Evolutionary conservation across 1,284 basidiomycete genomes (phyloP), one percentile per base, ranked within the genome.

Genomic region (Malassezia japonica): DNA sequence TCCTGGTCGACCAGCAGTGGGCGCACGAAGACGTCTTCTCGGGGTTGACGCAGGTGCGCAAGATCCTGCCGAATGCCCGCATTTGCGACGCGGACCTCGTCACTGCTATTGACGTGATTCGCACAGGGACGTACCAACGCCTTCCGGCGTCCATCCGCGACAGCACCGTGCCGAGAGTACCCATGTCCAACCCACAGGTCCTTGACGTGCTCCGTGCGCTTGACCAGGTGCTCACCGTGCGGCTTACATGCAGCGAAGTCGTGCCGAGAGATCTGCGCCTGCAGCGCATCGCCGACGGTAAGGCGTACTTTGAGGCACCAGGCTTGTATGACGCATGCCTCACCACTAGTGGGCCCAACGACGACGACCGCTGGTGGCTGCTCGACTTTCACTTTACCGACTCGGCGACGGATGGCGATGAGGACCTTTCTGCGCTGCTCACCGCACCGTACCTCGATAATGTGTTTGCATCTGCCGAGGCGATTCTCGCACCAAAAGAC

Each of bases 1-100:
- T 70, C n/a, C 55, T 69, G 16, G 59, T 56, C 31, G 68, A 67
- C 40, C 68, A 91, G 72, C 88, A 87, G 58, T 79, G 78, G 45
- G 85, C 88, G 71, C 85, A 90, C 62, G 83, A 85, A 51, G 79
- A 81, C 39, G 80, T 81, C n/a, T 79, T 86, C 34, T 67, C 76
- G 39, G 79, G 78, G 8, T 75, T 91, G 27, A 81, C 78, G 44
- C 80, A 80, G 60, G 80, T 81, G 1, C 83, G 81, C 60, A 80
- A 83, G 50, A 64, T 67, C 27, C 62, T 78, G 31, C 64, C 65
- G 13, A 65, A 67, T 15, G 74, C 76, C 0, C 63, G 75, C 64
- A 79, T 87, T 20, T 80, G 87, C 48, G 91, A 90, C 69, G 86
- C 88, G 59, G 89, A 92, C 70, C 77, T 91, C n/a, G 77, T 87